These are phyloP conservation scores for Alternaria dauci DNA, from an alignment of 2,329 filamentous ascomycete genomes.

Conservation along the genomic window DNA sequence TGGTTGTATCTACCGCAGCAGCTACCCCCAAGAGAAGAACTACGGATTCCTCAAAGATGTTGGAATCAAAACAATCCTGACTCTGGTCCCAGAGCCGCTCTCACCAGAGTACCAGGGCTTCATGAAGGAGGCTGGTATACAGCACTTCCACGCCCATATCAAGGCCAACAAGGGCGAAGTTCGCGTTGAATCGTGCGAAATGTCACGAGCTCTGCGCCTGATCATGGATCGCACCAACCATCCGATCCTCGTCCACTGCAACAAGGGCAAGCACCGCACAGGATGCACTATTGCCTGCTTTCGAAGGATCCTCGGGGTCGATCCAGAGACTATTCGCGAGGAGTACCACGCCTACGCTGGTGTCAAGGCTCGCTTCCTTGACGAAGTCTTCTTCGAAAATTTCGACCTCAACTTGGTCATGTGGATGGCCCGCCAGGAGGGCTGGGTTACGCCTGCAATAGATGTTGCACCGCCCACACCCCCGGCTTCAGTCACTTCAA, in stretches of 20 bases:
- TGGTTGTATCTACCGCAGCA: constrained; percentile 79
- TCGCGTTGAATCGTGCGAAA: constrained; percentile 55
- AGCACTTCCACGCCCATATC: constrained; percentile 78
- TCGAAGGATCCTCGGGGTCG: constrained; percentile 73
- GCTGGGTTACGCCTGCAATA: constrained; percentile 34
- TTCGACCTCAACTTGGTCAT: constrained; percentile 55
- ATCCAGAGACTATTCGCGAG: constrained; percentile 66
- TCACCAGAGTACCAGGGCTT: constrained; percentile 65
- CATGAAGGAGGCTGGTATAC: constrained; percentile 71
- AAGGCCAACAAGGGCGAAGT: constrained; percentile 82
- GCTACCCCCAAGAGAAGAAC: constrained; percentile 77
- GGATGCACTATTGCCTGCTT: constrained; percentile 86
- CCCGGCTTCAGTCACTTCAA: constrained; percentile 28
- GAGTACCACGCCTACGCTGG: constrained; percentile 75
- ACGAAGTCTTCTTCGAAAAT: constrained; percentile 56
- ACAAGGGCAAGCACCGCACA: constrained; percentile 91
- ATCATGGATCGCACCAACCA: constrained; percentile 77
- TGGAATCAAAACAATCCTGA: constrained; percentile 80
- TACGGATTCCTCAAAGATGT: constrained; percentile 73
- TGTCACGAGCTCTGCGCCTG: constrained; percentile 74
- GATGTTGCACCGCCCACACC: constrained; percentile 34
- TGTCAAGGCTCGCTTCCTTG: constrained; percentile 59
- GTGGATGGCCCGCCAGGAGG: constrained; percentile 48
- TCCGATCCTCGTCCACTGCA: constrained; percentile 88
- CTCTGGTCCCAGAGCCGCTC: constrained; percentile 60